phyloP scores from a whole-genome alignment of 495 filamentous ascomycete species.

The Hyaloscypha bicolor region DNA sequence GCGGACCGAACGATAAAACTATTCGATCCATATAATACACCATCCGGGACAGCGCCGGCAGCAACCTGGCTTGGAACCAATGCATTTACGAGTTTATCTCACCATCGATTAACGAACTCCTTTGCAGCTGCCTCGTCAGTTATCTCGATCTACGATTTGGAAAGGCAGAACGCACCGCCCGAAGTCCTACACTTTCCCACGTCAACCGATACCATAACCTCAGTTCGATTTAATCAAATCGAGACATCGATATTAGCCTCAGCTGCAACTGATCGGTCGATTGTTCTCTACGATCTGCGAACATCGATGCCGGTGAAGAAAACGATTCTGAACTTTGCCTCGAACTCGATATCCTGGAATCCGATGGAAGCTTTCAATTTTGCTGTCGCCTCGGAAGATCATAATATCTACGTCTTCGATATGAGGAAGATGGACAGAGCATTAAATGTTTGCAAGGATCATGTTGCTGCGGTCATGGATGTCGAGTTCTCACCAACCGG shows the following conservation, averaged over 20 bases:
- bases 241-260: constrained; percentile 91
- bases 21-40: constrained; percentile 83
- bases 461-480: constrained; percentile 96
- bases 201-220: constrained; percentile 86
- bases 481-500: constrained; percentile 95
- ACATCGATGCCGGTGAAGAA: constrained; percentile 83
- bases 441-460: constrained; percentile 91
- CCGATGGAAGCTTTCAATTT: constrained; percentile 96
- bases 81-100: constrained; percentile 82
- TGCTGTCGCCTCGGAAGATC: constrained; percentile 71
- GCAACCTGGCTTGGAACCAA: constrained; percentile 81
- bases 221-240: constrained; percentile 87
- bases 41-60: constrained; percentile 61
- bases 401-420: constrained; percentile 72
- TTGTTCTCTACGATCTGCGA: constrained; percentile 88
- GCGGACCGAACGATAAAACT: constrained; percentile 86
- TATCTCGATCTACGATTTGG: constrained; percentile 86
- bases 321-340: constrained; percentile 74
- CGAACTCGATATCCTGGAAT: constrained; percentile 90
- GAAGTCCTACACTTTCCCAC: constrained; percentile 88
- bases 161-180: constrained; percentile 70
- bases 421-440: constrained; percentile 83
- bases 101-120: constrained; percentile 70
- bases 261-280: constrained; percentile 77
- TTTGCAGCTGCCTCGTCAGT: constrained; percentile 81